Conservation (phyloP, 176 grass and related monocot genomes). For the Neostapfia colusana region DNA sequence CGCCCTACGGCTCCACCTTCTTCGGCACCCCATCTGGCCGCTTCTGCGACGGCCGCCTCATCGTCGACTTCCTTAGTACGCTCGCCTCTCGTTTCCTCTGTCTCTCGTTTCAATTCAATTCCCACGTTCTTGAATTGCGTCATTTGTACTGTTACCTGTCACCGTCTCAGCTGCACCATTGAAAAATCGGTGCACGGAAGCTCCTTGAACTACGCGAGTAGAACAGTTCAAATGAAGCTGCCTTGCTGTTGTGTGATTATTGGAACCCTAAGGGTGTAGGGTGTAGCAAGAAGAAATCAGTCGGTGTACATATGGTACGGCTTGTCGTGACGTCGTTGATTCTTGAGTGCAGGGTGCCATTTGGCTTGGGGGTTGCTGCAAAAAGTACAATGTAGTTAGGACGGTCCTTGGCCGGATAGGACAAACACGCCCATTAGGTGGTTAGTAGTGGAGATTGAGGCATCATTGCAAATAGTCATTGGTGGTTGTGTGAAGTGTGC, state of each 20-base stretch:
- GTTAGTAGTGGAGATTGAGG: conserved; percentile 42
- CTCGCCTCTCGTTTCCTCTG: not conserved
- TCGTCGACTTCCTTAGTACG: conserved; percentile 93
- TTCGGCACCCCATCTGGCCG: conserved; percentile 72
- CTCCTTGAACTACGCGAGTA: not conserved
- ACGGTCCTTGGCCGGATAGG: conserved; percentile 8
- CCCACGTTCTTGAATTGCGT: not conserved
- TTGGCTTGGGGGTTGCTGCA: conserved; percentile 38
- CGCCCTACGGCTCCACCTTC: conserved; percentile 84
- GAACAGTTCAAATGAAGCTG: not conserved
- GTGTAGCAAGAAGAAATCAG: not conserved
- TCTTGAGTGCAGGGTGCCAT: conserved; percentile 5
- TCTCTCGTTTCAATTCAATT: not conserved
- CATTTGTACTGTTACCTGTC: no score
- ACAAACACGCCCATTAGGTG: conserved; percentile 23
- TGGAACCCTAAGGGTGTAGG: not conserved
- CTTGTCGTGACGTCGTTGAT: not conserved
- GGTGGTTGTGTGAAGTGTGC: conserved; percentile 23
- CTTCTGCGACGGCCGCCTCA: conserved; percentile 91
- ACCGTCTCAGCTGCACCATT: not conserved
- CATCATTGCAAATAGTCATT: conserved; percentile 16
- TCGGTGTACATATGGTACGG: not conserved
- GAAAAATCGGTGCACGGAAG: not conserved
- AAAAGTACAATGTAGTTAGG: conserved; percentile 41
- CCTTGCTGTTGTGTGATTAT: not conserved